Evolutionary conservation across 176 grass and related monocot species (phyloP).

Genomic region (Metroxylon sagu): DNA sequence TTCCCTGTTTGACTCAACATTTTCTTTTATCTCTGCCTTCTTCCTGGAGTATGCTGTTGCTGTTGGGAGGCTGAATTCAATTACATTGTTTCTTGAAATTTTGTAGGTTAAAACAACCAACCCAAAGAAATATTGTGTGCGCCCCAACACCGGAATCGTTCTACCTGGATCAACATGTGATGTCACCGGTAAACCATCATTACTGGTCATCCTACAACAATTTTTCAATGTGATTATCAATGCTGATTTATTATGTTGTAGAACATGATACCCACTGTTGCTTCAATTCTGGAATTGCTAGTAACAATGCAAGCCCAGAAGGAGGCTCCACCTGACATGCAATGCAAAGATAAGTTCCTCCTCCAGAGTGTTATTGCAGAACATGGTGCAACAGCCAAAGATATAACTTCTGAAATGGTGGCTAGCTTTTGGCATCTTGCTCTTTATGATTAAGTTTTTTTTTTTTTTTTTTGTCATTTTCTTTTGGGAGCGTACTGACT

Average conservation of each 20-base stretch:
- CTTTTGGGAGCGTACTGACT: no score
- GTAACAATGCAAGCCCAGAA: constrained; percentile 96
- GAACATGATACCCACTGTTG: no score
- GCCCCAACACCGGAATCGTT: constrained; percentile 83
- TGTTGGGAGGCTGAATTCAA: background rate
- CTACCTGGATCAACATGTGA: constrained; percentile 65
- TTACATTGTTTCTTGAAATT: no score
- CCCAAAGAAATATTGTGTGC: constrained; percentile 93
- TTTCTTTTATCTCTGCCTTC: constrained; percentile 3
- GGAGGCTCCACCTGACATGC: constrained; percentile 63
- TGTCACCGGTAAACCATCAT: constrained; percentile 63
- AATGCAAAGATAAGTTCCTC: constrained; percentile 95
- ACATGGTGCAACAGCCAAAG: constrained; percentile 49
- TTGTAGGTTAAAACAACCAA: constrained; percentile 95
- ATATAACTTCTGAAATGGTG: constrained; percentile 70
- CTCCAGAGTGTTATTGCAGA: constrained; percentile 74
- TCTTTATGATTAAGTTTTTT: background rate
- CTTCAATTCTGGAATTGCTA: constrained; percentile 9
- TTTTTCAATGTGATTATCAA: no score
- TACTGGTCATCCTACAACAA: no score
- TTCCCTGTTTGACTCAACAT: background rate
- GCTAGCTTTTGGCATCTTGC: background rate
- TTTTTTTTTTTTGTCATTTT: background rate
- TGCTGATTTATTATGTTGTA: no score
- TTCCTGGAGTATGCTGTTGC: background rate